Percentiles rank a stretch among this genome's conserved stretches.
Conservation (phyloP, 495 filamentous ascomycete genomes). For the Bacidia gigantensis region DNA sequence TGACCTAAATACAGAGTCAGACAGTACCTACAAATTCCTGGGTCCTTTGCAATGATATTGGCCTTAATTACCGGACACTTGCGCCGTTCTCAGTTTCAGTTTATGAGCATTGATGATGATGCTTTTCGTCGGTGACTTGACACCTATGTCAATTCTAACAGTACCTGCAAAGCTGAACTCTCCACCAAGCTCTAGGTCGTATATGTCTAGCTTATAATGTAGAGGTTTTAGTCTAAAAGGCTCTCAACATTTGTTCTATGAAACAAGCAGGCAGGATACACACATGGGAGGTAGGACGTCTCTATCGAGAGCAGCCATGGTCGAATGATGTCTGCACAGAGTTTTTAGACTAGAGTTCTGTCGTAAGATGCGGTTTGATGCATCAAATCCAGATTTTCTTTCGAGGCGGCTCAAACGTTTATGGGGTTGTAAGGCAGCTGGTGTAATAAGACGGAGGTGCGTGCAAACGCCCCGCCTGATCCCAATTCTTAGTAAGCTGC, state of each 20-base stretch:
- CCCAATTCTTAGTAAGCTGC: neutral
- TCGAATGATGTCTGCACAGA: neutral
- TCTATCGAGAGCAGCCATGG: constrained; percentile 11
- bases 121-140: constrained; percentile 49
- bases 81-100: constrained; percentile 44
- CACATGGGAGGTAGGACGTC: constrained; percentile 14
- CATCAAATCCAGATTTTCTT: too few species aligned
- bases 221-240: constrained; percentile 54
- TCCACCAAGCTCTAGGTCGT: constrained; percentile 57
- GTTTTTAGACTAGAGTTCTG: too few species aligned
- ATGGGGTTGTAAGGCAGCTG: too few species aligned
- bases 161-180: constrained; percentile 72
- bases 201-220: constrained; percentile 75
- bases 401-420: too few species aligned
- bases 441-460: neutral
- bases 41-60: too few species aligned
- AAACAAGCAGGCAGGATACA: neutral
- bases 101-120: constrained; percentile 64
- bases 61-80: constrained; percentile 22
- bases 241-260: neutral
- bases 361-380: too few species aligned
- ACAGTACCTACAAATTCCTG: too few species aligned
- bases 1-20: constrained; percentile 19
- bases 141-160: constrained; percentile 48
- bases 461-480: neutral